phyloP scores from a whole-genome alignment of 306 rosid species.

The Corylus americana region DNA sequence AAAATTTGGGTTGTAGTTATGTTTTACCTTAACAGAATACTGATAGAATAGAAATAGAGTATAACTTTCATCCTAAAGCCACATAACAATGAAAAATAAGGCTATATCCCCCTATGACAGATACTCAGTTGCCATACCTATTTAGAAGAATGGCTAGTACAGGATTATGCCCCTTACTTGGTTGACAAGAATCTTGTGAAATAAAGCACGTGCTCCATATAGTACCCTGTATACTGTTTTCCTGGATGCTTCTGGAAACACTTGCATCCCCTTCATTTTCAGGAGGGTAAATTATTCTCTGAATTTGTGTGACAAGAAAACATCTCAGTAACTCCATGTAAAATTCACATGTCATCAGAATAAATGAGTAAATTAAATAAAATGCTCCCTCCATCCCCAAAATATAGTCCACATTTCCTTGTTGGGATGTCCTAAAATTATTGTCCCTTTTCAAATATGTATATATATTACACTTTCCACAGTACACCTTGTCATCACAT shows the following conservation, averaged over 20 bases:
- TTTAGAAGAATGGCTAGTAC: conserved; percentile 78
- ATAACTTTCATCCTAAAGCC: conserved; percentile 24
- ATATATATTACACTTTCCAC: not conserved
- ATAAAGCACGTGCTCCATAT: conserved; percentile 97
- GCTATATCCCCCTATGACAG: not conserved
- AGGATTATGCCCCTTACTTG: conserved; percentile 67
- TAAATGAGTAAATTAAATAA: not conserved
- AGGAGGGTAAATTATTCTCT: conserved; percentile 73
- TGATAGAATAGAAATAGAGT: conserved; percentile 24
- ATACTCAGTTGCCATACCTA: conserved; percentile 48
- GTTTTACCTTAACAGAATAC: conserved; percentile 16
- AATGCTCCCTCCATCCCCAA: not conserved
- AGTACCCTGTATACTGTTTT: conserved; percentile 60
- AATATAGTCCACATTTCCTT: not conserved
- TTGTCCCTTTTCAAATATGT: not conserved
- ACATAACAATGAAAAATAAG: conserved; percentile 18
- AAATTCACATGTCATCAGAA: not conserved
- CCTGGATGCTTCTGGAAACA: conserved; percentile 47
- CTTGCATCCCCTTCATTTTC: conserved; percentile 59
- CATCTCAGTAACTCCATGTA: conserved; percentile 12
- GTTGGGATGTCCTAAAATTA: too few relatives aligned
- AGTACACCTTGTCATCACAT: not conserved
- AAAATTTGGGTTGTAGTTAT: conserved; percentile 17
- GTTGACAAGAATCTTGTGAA: conserved; percentile 57
- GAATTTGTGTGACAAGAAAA: conserved; percentile 33